These are phyloP conservation scores for Sporothrix mexicana DNA, from an alignment of 2,329 filamentous ascomycete genomes.

Conservation along the genomic window DNA sequence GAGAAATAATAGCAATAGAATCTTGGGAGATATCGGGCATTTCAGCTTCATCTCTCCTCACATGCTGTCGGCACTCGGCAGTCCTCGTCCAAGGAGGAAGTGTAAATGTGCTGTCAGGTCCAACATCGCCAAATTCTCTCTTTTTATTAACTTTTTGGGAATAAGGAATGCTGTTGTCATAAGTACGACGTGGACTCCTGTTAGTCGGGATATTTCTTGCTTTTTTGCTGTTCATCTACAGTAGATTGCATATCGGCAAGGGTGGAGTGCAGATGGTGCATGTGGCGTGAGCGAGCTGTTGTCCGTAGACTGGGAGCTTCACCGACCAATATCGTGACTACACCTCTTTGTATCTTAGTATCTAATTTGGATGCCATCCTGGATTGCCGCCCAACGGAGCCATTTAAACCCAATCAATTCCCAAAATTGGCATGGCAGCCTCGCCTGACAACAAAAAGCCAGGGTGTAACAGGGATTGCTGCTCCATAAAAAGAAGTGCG, in stretches of 20 bases:
- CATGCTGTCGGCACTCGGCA: conserved; percentile 16
- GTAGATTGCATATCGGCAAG: neutral
- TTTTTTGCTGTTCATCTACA: neutral
- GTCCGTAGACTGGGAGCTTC: neutral
- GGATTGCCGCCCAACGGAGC: conserved; percentile 22
- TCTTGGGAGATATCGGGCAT: neutral
- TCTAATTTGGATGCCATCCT: too few species aligned
- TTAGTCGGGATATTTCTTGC: neutral
- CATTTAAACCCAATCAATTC: conserved; percentile 18
- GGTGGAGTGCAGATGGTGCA: conserved; percentile 14
- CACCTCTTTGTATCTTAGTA: too few species aligned
- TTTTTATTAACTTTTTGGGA: neutral
- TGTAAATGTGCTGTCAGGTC: neutral
- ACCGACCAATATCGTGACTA: conserved; percentile 18
- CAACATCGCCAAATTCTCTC: neutral
- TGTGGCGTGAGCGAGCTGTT: neutral
- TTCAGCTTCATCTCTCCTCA: neutral
- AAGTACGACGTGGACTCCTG: neutral
- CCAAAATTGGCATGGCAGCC: neutral
- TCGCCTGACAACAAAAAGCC: neutral
- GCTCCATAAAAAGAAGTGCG: neutral
- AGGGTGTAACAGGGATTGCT: neutral
- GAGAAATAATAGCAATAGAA: neutral
- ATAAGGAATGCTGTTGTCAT: neutral
- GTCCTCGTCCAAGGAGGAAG: conserved; percentile 7